A percentile compares a stretch with the other conserved stretches of the same genome.
phyloP scores from a whole-genome alignment of 129 eudicot species.

The Artemisia tridentata region DNA sequence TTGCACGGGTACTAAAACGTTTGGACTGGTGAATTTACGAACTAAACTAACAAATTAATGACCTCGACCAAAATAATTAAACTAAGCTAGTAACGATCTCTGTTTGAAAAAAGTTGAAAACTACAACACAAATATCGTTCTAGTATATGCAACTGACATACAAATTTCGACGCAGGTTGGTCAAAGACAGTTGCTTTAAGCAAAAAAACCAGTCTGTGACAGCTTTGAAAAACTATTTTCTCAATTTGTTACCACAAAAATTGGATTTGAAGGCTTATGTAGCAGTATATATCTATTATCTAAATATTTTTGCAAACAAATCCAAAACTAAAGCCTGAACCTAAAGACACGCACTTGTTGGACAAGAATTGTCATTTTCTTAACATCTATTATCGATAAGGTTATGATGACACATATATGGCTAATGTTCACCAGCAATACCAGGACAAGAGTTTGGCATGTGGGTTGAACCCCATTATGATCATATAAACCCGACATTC shows the following conservation, averaged over 20 bases:
- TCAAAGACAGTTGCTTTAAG: neutral
- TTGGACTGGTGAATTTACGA: no score
- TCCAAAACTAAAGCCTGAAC: neutral
- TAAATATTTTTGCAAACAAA: conserved; percentile 10
- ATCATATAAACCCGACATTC: conserved; percentile 33
- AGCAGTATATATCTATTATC: neutral
- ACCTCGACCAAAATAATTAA: no score
- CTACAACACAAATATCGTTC: neutral
- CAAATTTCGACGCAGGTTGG: neutral
- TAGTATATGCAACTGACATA: neutral
- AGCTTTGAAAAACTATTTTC: neutral
- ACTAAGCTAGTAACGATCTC: no score
- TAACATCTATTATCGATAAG: conserved; percentile 20
- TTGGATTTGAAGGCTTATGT: neutral
- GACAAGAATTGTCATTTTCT: conserved; percentile 31
- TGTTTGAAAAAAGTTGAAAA: neutral
- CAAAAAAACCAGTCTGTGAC: neutral
- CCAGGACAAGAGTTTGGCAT: conserved; percentile 34
- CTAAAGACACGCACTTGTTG: neutral
- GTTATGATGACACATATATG: conserved; percentile 29
- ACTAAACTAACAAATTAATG: no score
- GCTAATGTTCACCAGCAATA: conserved; percentile 30
- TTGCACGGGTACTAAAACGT: no score
- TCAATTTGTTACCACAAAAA: neutral
- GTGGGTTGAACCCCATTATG: conserved; percentile 32